Percentiles rank a stretch among this genome's conserved stretches.
Conservation (phyloP, 176 grass and related monocot genomes). For the Cocos nucifera region DNA sequence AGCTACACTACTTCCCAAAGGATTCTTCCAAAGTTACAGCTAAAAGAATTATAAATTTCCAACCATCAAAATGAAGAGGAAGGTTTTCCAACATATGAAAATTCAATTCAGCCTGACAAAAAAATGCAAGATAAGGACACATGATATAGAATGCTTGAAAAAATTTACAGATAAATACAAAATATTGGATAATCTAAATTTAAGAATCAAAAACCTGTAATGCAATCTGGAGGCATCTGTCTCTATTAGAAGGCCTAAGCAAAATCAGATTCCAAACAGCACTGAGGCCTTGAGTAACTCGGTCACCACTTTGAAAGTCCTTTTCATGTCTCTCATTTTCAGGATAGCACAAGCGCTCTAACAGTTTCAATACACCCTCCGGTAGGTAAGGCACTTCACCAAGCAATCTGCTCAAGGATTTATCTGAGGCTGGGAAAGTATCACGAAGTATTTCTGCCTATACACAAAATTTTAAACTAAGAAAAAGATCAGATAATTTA, state of each 20-base stretch:
- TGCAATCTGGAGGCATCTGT: constrained; percentile 82
- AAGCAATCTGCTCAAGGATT: constrained; percentile 84
- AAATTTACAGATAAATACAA: neutral
- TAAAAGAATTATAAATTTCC: no score
- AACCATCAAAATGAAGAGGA: neutral
- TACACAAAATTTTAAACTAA: neutral
- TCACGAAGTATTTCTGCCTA: constrained; percentile 76
- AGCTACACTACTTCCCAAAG: no score
- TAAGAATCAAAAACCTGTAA: constrained; percentile 47
- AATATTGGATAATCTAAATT: neutral
- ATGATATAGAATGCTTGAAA: neutral
- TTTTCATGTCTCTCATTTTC: constrained; percentile 75
- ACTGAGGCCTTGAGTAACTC: constrained; percentile 95
- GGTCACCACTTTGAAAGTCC: constrained; percentile 59
- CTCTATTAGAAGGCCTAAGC: constrained; percentile 69
- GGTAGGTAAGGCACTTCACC: constrained; percentile 84
- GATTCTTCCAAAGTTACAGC: no score
- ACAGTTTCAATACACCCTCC: constrained; percentile 62
- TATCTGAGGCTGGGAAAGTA: constrained; percentile 85
- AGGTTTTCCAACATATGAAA: neutral
- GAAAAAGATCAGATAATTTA: neutral
- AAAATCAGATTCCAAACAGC: constrained; percentile 89
- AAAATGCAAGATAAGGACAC: no score
- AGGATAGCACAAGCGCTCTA: constrained; percentile 83
- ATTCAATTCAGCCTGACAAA: neutral